A percentile compares a stretch with the other conserved stretches of the same genome.
Evolutionary conservation across 805 yeast species (phyloP).

Genomic region (Schwanniomyces pseudopolymorphus): DNA sequence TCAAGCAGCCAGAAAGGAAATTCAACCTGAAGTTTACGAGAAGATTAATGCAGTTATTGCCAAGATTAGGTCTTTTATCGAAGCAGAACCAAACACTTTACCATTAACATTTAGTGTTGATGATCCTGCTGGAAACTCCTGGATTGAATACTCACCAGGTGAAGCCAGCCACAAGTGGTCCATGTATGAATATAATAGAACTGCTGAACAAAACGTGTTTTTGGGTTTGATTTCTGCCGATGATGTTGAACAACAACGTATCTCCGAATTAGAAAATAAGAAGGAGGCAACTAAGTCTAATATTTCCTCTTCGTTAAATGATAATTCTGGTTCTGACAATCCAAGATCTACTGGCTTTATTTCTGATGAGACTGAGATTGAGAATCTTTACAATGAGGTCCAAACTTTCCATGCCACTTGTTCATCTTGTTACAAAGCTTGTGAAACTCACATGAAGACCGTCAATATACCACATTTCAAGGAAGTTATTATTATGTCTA

Average conservation of each 20-base stretch:
- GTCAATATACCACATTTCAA: conserved; percentile 97
- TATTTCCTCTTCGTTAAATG: conserved; percentile 18
- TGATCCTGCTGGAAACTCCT: conserved; percentile 97
- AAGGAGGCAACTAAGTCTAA: conserved; percentile 38
- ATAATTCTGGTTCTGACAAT: conserved; percentile 14
- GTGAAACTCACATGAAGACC: conserved; percentile 94
- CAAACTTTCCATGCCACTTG: conserved; percentile 92
- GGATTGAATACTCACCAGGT: conserved; percentile 87
- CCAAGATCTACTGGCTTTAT: conserved; percentile 57
- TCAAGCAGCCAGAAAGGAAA: conserved; percentile 73
- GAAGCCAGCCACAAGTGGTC: conserved; percentile 92
- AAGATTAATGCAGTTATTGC: conserved; percentile 71
- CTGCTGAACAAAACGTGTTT: conserved; percentile 83
- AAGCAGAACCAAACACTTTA: conserved; percentile 64
- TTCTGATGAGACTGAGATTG: conserved; percentile 75
- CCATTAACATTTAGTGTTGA: conserved; percentile 81
- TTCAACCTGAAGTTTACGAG: conserved; percentile 71
- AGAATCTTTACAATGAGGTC: conserved; percentile 84
- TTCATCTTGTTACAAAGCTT: conserved; percentile 78
- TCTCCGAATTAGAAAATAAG: conserved; percentile 50
- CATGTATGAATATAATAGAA: conserved; percentile 73
- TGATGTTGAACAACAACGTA: conserved; percentile 49
- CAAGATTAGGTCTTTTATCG: conserved; percentile 57
- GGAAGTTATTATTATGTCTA: conserved; percentile 95
- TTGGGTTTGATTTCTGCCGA: conserved; percentile 79